These are phyloP conservation scores for Rubia tinctorum DNA, from an alignment of 305 asterid genomes.

Conservation along the genomic window DNA sequence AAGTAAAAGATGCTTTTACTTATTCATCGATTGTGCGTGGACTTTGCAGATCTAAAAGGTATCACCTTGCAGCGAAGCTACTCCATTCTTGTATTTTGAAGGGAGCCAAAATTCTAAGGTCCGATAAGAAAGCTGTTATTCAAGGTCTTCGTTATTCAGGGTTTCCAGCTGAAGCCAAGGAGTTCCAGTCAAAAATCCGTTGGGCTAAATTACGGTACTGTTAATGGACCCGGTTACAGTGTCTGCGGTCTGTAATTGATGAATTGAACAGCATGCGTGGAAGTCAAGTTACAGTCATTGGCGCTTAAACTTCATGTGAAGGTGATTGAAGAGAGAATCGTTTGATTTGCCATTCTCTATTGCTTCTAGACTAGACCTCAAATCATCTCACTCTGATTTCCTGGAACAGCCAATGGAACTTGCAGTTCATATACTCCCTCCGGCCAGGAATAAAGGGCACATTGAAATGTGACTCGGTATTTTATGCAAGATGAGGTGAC, in stretches of 20 bases:
- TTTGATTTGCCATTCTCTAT: not conserved
- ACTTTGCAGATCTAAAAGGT: conserved; percentile 71
- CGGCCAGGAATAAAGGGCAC: too few relatives aligned
- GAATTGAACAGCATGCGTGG: not conserved
- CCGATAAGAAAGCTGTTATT: conserved; percentile 57
- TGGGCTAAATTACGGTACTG: conserved; percentile 31
- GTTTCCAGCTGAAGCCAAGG: conserved; percentile 33
- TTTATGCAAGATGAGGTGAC: too few relatives aligned
- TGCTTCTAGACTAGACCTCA: not conserved
- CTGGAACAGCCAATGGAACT: not conserved
- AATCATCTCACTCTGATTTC: not conserved
- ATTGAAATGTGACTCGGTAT: too few relatives aligned
- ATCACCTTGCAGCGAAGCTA: conserved; percentile 58
- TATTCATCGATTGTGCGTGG: conserved; percentile 72
- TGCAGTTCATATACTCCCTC: not conserved
- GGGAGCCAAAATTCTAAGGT: conserved; percentile 52
- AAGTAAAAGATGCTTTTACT: conserved; percentile 63
- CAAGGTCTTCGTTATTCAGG: conserved; percentile 43
- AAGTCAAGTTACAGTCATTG: not conserved
- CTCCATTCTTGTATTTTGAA: conserved; percentile 54
- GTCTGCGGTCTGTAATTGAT: conserved; percentile 2
- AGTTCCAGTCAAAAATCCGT: conserved; percentile 24
- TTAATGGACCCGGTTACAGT: conserved; percentile 15
- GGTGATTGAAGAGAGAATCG: not conserved
- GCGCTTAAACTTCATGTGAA: not conserved